Evolutionary conservation across 2,329 filamentous ascomycete genomes (phyloP).

Genomic region (Knufia petricola): DNA sequence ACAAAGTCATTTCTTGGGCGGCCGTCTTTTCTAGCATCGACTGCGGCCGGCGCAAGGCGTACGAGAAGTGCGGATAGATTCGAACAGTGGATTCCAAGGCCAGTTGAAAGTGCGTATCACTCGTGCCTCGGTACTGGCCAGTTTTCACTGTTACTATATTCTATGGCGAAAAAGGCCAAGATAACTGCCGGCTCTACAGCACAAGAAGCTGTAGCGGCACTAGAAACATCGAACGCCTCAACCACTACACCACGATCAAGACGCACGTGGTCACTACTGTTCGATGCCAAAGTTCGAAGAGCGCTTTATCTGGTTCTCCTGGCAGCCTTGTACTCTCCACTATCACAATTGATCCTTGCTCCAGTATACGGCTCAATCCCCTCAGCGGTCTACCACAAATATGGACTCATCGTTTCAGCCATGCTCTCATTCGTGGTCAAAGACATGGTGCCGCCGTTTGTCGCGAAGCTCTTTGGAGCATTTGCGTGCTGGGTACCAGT

Average conservation of each 20-base stretch:
- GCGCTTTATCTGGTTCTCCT: constrained; percentile 30
- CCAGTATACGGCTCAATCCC: constrained; percentile 85
- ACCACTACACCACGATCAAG: not conserved
- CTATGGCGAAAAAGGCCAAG: constrained; percentile 6
- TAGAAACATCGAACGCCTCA: not conserved
- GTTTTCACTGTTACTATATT: too few relatives aligned
- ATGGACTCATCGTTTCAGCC: constrained; percentile 55
- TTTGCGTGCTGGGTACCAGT: constrained; percentile 66
- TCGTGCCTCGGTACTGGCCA: too few relatives aligned
- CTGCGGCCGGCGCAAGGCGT: too few relatives aligned
- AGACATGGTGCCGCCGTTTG: constrained; percentile 42
- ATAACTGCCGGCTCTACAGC: not conserved
- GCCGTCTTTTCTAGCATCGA: too few relatives aligned
- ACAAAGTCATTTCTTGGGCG: too few relatives aligned
- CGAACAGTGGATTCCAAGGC: too few relatives aligned
- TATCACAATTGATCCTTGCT: constrained; percentile 59
- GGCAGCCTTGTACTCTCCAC: constrained; percentile 32
- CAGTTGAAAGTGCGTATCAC: too few relatives aligned
- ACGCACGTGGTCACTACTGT: not conserved
- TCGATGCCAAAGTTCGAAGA: constrained; percentile 19
- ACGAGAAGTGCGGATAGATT: too few relatives aligned
- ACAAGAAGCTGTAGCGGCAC: not conserved
- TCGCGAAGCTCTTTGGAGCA: constrained; percentile 48
- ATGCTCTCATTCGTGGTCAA: constrained; percentile 62
- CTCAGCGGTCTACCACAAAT: constrained; percentile 60